phyloP scores from a whole-genome alignment of 2,329 filamentous ascomycete species.

The Sclerotinia nivalis region DNA sequence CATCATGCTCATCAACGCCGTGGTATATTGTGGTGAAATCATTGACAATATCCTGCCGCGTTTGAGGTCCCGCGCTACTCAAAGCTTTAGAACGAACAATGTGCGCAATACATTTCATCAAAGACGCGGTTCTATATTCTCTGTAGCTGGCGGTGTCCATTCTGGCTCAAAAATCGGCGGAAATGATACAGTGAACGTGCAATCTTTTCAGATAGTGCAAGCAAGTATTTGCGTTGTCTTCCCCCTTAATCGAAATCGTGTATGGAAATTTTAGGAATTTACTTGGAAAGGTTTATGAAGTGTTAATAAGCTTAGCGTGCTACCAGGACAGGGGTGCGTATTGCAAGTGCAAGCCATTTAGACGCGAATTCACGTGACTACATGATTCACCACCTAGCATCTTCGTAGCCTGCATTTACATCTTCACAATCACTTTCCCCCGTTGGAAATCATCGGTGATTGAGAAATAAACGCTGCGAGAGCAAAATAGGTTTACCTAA shows the following conservation, averaged over 20 bases:
- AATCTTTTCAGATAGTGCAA: not conserved
- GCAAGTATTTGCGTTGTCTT: not conserved
- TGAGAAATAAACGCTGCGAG: too few relatives aligned
- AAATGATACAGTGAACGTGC: too few relatives aligned
- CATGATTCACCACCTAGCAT: not conserved
- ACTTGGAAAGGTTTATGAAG: not conserved
- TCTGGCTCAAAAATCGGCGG: not conserved
- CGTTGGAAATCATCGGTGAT: too few relatives aligned
- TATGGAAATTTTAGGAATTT: not conserved
- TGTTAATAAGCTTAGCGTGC: not conserved
- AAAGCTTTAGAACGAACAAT: not conserved
- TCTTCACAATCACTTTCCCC: not conserved
- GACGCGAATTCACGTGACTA: not conserved
- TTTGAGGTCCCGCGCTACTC: not conserved
- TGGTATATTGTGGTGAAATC: not conserved
- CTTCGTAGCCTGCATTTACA: too few relatives aligned
- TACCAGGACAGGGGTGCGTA: not conserved
- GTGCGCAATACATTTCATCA: not conserved
- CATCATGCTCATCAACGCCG: not conserved
- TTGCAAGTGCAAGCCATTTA: not conserved
- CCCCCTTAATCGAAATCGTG: not conserved
- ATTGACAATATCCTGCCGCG: not conserved
- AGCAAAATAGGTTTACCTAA: too few relatives aligned
- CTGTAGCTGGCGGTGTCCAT: not conserved
- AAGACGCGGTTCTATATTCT: not conserved